Evolutionary conservation across 441 rosid genomes (phyloP).

Genomic region (Brassica hybrid): DNA sequence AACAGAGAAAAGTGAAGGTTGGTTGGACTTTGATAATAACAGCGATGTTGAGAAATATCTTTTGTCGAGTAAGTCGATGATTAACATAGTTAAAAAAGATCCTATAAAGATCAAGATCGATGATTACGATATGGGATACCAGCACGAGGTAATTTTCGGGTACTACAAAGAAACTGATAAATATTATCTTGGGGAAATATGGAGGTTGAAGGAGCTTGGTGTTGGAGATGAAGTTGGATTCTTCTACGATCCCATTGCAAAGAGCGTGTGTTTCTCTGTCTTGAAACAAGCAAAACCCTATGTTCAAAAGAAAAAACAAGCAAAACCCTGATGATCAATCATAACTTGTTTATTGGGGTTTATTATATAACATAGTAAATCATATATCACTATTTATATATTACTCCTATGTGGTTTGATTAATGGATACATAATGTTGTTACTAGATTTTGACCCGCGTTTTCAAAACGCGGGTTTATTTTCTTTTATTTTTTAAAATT

Average conservation of each 20-base stretch:
- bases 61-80: slow-evolving; percentile 7
- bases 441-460: too few species aligned
- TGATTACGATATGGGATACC: slow-evolving; percentile 23
- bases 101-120: slow-evolving; percentile 26
- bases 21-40: slow-evolving; percentile 29
- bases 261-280: slow-evolving; percentile 22
- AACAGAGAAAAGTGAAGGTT: slow-evolving; percentile 24
- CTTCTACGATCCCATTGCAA: slow-evolving; percentile 21
- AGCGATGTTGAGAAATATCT: slow-evolving; percentile 16
- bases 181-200: slow-evolving; percentile 12
- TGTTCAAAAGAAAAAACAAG: slow-evolving; percentile 11
- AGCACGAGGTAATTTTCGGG: slow-evolving; percentile 8
- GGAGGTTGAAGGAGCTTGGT: slow-evolving; percentile 18
- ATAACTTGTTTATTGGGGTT: slow-evolving; percentile 1
- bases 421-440: background rate
- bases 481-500: too few species aligned
- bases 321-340: slow-evolving; percentile 2
- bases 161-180: background rate
- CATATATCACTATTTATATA: background rate
- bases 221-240: slow-evolving; percentile 33
- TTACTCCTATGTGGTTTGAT: background rate
- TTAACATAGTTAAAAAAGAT: slow-evolving; percentile 3
- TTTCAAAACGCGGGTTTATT: too few species aligned
- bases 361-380: background rate
- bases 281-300: slow-evolving; percentile 24